Evolutionary conservation across 345 rosid species (phyloP).

Genomic region (Microcos paniculata): DNA sequence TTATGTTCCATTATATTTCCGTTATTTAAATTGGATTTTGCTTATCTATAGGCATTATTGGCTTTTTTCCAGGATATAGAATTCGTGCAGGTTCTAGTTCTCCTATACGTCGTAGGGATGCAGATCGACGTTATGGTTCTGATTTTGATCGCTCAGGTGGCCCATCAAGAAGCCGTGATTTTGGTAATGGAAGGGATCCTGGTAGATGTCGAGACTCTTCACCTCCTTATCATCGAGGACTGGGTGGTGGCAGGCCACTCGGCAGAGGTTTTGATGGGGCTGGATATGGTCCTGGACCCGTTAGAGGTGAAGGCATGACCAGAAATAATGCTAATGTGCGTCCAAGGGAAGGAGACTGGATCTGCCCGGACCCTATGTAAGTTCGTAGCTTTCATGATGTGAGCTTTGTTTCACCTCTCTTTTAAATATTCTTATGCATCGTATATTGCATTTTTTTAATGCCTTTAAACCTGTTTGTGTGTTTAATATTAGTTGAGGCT

Average conservation of each 20-base stretch:
- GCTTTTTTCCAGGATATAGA: constrained; percentile 68
- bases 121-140: constrained; percentile 55
- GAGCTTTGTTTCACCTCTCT: background rate
- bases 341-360: constrained; percentile 96
- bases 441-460: background rate
- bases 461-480: background rate
- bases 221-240: constrained; percentile 62
- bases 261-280: constrained; percentile 68
- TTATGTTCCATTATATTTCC: constrained; percentile 21
- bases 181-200: constrained; percentile 57
- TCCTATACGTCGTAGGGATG: constrained; percentile 58
- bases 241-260: constrained; percentile 57
- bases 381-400: constrained; percentile 22
- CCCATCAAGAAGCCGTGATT: constrained; percentile 49
- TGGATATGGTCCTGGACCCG: constrained; percentile 55
- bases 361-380: constrained; percentile 66
- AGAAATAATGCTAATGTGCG: constrained; percentile 73
- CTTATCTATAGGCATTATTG: constrained; percentile 34
- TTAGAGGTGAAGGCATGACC: constrained; percentile 44
- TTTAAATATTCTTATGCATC: background rate
- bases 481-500: background rate
- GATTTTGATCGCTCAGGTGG: constrained; percentile 57
- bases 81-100: constrained; percentile 76
- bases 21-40: constrained; percentile 19
- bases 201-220: constrained; percentile 70